A percentile compares a stretch with the other conserved stretches of the same genome.
These are phyloP conservation scores for Pisolithus tinctorius DNA, from an alignment of 768 basidiomycete species.

Conservation along the genomic window DNA sequence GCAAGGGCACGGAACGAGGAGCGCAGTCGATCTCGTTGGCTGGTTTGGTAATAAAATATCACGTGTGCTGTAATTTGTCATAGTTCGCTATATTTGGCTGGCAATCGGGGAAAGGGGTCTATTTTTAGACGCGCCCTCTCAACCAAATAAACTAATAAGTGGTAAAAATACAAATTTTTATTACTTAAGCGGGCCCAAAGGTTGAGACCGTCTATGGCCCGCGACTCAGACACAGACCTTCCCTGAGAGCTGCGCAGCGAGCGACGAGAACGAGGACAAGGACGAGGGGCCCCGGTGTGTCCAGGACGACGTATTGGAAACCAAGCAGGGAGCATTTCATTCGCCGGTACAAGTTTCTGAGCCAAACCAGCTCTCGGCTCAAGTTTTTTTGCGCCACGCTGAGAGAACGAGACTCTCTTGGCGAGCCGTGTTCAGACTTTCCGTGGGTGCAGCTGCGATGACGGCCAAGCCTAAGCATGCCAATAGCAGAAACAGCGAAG, in stretches of 20 bases:
- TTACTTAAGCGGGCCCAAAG: neutral
- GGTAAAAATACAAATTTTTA: neutral
- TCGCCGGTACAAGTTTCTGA: neutral
- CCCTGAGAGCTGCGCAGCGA: neutral
- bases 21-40: slow-evolving; percentile 38
- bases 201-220: neutral
- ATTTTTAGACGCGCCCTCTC: neutral
- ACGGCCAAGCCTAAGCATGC: slow-evolving; percentile 51
- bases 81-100: neutral
- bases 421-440: slow-evolving; percentile 29
- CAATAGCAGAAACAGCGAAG: slow-evolving; percentile 14
- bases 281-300: neutral
- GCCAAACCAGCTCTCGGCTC: slow-evolving; percentile 5
- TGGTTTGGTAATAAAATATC: slow-evolving; percentile 13
- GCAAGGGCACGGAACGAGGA: slow-evolving; percentile 51
- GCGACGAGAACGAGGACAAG: neutral
- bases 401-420: slow-evolving; percentile 28
- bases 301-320: neutral
- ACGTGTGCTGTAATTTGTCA: neutral
- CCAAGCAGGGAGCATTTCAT: neutral
- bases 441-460: slow-evolving; percentile 17
- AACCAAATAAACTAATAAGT: too few species aligned
- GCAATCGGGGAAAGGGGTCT: neutral
- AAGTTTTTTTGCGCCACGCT: slow-evolving; percentile 23
- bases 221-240: neutral